Evolutionary conservation across 331 rosid species (phyloP), one percentile per base, ranked within the genome.

Genomic region (Arachis monticola): DNA sequence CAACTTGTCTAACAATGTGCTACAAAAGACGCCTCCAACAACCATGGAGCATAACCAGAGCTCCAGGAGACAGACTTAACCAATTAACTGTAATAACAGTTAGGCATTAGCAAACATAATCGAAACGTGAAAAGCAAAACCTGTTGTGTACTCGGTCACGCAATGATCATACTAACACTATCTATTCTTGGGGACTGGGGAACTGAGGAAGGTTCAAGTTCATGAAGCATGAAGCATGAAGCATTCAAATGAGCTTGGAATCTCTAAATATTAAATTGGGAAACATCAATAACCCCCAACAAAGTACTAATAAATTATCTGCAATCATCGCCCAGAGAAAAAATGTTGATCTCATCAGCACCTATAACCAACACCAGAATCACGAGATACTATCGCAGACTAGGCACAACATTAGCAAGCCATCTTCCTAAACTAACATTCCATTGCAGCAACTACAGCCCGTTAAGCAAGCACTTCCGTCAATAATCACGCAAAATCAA

Each of bases 341-440:
- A 53, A 53, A 22, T 53, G 59, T 5, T 13, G 22, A 11, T 52
- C 17, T 5, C 58, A 11, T 52, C 67, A 67, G 47, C 60, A 14
- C 6, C 27, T 65, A 27, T 27, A n/a, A 38, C 35, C 38, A 55
- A 9, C 48, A 27, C 30, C 30, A 27, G 30, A 27, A 27, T 27
- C 30, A 27, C 30, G 30, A 27, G 30, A 27, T 27, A 6, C 35
- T 40, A 47, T 12, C 51, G 12, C 14, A 2, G 40, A 27, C 7
- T 14, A 40, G 48, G 52, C 75, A 55, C 30, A 52, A 35, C 14
- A 68, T 68, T 68, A 3, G 52, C 44, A 50, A 50, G 61, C n/a
- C 44, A 32, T n/a, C n/a, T 32, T 10, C 57, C 57, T 8, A 27
- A 27, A 27, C 30, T 27, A 27, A 27, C 30, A 27, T 27, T 27